Evolutionary conservation across 192 early-diverging fungal species (phyloP).

Genomic region (Entophlyctis luteolus): DNA sequence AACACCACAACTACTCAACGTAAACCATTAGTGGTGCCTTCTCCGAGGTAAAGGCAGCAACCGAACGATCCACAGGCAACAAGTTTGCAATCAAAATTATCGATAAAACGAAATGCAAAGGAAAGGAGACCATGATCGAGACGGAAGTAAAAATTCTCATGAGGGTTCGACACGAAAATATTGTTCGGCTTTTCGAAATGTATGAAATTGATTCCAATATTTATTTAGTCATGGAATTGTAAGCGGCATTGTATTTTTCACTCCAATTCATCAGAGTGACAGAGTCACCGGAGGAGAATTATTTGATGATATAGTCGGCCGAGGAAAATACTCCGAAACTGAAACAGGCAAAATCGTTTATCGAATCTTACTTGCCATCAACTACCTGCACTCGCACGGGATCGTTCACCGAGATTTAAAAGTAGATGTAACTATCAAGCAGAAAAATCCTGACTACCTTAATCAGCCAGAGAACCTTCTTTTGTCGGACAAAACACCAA

Average conservation of each 20-base stretch:
- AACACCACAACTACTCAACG: no score
- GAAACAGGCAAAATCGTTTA: constrained; percentile 75
- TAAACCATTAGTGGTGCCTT: constrained; percentile 55
- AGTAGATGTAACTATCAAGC: constrained; percentile 20
- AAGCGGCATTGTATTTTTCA: constrained; percentile 24
- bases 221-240: constrained; percentile 60
- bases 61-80: constrained; percentile 59
- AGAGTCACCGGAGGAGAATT: constrained; percentile 85
- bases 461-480: constrained; percentile 52
- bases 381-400: constrained; percentile 78
- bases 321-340: constrained; percentile 67
- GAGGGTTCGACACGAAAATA: constrained; percentile 63
- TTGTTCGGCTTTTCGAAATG: constrained; percentile 56
- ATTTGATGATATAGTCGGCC: constrained; percentile 84
- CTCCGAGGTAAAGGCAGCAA: constrained; percentile 69
- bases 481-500: constrained; percentile 45
- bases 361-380: constrained; percentile 73
- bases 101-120: constrained; percentile 68
- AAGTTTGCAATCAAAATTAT: constrained; percentile 84
- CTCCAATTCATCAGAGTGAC: constrained; percentile 26
- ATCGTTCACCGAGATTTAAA: constrained; percentile 97
- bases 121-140: constrained; percentile 71
- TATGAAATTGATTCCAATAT: constrained; percentile 55
- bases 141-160: constrained; percentile 77
- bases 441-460: constrained; percentile 1